phyloP scores from a whole-genome alignment of 2,329 filamentous ascomycete genomes.

The Fusarium sp. region DNA sequence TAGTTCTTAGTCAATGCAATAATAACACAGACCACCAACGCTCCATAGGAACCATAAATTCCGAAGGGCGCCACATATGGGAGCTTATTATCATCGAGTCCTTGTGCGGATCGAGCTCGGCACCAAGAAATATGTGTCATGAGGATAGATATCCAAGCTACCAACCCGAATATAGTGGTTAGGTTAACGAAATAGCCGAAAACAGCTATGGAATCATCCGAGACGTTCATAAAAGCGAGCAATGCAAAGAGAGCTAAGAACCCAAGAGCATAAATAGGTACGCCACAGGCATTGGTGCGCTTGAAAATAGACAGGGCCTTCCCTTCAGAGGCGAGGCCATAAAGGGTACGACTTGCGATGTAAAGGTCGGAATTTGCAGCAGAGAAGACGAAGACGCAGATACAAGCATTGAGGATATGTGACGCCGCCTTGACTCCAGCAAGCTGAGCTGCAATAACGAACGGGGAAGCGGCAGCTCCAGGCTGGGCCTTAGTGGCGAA shows the following conservation, averaged over 20 bases:
- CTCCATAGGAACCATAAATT: constrained; percentile 76
- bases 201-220: constrained; percentile 68
- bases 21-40: constrained; percentile 79
- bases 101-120: constrained; percentile 73
- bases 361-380: constrained; percentile 85
- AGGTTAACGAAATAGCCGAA: constrained; percentile 79
- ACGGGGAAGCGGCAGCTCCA: constrained; percentile 72
- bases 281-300: constrained; percentile 79
- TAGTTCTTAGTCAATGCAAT: constrained; percentile 90
- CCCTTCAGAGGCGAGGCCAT: constrained; percentile 80
- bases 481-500: constrained; percentile 66
- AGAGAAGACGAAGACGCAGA: constrained; percentile 83
- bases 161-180: constrained; percentile 76
- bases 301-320: constrained; percentile 82
- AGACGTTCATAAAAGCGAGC: constrained; percentile 79
- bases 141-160: constrained; percentile 79
- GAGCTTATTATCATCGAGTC: constrained; percentile 68
- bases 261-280: constrained; percentile 77
- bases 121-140: constrained; percentile 79
- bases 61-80: constrained; percentile 81
- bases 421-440: constrained; percentile 75
- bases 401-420: constrained; percentile 81
- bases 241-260: constrained; percentile 74
- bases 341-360: constrained; percentile 81
- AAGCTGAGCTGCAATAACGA: constrained; percentile 80